Conservation (phyloP, 2,329 filamentous ascomycete genomes). For the Bertia moriformis region DNA sequence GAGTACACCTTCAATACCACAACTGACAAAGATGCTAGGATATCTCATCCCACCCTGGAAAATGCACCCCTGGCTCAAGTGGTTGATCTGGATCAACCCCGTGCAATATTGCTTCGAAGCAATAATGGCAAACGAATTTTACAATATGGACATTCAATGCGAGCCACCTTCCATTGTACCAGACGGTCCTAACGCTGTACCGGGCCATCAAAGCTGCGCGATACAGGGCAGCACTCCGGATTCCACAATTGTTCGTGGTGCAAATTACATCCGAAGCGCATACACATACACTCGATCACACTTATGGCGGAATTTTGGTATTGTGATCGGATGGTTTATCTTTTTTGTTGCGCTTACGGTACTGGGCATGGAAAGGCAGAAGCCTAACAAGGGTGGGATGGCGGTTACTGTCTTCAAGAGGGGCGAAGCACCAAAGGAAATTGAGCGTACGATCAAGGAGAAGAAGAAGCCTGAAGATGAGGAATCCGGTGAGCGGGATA, state of each 20-base stretch:
- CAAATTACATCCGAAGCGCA: constrained; percentile 35
- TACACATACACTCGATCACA: constrained; percentile 40
- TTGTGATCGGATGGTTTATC: constrained; percentile 31
- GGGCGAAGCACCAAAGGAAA: constrained; percentile 41
- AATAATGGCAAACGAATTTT: constrained; percentile 47
- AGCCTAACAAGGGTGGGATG: constrained; percentile 43
- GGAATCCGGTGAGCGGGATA: constrained; percentile 19
- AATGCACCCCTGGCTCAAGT: constrained; percentile 39
- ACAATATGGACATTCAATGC: constrained; percentile 36
- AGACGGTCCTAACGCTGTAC: constrained; percentile 23
- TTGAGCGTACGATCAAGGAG: constrained; percentile 41
- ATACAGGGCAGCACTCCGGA: constrained; percentile 40
- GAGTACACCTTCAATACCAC: too few relatives aligned
- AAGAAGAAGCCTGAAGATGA: constrained; percentile 35
- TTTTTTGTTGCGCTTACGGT: constrained; percentile 28
- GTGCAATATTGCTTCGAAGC: constrained; percentile 52
- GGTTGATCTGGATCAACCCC: constrained; percentile 42
- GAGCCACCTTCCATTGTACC: constrained; percentile 38
- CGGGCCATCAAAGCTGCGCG: constrained; percentile 42
- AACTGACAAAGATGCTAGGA: too few relatives aligned
- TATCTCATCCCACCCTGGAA: constrained; percentile 36
- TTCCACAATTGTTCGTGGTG: constrained; percentile 32
- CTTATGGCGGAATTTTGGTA: constrained; percentile 43
- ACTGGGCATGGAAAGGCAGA: constrained; percentile 27
- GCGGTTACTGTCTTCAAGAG: constrained; percentile 48